Percentiles rank a stretch among this genome's conserved stretches.
Evolutionary conservation across 2,329 filamentous ascomycete genomes (phyloP).

Genomic region (Fusarium veterinarium): DNA sequence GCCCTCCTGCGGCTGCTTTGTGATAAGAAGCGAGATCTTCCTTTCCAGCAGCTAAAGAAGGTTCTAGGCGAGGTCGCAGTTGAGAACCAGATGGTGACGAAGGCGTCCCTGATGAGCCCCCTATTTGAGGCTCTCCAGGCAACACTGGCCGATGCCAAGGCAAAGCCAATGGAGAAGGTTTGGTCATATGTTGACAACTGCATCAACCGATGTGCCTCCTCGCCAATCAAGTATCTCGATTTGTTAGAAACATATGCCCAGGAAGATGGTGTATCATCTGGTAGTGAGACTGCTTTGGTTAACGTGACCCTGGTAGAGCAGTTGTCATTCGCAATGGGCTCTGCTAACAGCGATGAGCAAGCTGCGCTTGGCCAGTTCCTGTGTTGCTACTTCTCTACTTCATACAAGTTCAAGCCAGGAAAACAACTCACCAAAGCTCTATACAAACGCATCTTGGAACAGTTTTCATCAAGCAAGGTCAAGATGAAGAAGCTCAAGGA

Average conservation of each 20-base stretch:
- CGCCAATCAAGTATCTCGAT: slow-evolving; percentile 87
- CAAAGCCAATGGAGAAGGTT: slow-evolving; percentile 55
- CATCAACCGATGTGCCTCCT: slow-evolving; percentile 76
- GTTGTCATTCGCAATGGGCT: slow-evolving; percentile 73
- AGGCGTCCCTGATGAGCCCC: slow-evolving; percentile 59
- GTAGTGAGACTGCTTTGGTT: slow-evolving; percentile 66
- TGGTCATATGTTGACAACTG: slow-evolving; percentile 87
- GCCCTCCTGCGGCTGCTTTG: slow-evolving; percentile 68
- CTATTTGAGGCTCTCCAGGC: slow-evolving; percentile 53
- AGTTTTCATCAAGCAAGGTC: slow-evolving; percentile 44
- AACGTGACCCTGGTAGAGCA: slow-evolving; percentile 80
- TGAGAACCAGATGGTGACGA: slow-evolving; percentile 75
- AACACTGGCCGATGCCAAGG: slow-evolving; percentile 30
- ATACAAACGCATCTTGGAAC: slow-evolving; percentile 48
- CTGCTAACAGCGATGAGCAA: slow-evolving; percentile 56
- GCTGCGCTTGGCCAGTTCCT: slow-evolving; percentile 68
- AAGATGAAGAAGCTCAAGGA: slow-evolving; percentile 41
- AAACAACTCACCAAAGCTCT: slow-evolving; percentile 43
- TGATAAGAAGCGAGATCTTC: slow-evolving; percentile 44
- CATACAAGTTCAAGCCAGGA: slow-evolving; percentile 62
- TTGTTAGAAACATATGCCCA: slow-evolving; percentile 63
- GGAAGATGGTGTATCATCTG: slow-evolving; percentile 44
- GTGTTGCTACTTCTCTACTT: slow-evolving; percentile 65
- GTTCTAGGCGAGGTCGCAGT: slow-evolving; percentile 70
- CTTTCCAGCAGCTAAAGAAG: slow-evolving; percentile 59